Base-by-base conservation (phyloP, 2,329 filamentous ascomycete species). In the Septoria linicola region DNA sequence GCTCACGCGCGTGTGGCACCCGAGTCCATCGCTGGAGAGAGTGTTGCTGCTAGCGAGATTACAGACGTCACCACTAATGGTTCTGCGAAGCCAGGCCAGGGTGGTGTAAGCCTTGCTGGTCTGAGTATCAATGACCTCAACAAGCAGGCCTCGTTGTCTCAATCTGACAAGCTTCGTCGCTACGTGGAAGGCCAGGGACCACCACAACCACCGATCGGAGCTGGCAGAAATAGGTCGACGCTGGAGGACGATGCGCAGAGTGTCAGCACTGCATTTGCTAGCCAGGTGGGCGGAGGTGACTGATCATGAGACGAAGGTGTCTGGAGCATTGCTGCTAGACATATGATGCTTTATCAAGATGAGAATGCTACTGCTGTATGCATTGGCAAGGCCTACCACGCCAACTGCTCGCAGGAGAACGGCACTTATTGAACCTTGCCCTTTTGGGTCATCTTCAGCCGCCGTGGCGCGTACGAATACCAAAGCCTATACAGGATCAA, bases 191-290 rank as follows among this genome's bases (percentile, higher is more conserved):
- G 75, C 57, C 62, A 65, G 51, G 83, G 82, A 17, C 55, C 57
- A 16, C 55, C 54, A 30, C 57, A 88, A 84, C 68, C 82, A 85
- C 65, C 65, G 7, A 66, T 68, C 37, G 65, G 65, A 17, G 45
- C 89, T 82, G 66, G 84, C 81, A 46, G 76, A 73, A 52, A 86
- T 85, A 63, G 54, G 32, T 49, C 49, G 14, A 51, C 34, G 6
- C 34, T 54, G 42, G 73, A 86, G 56, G 93, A 99, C 61, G 93
- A 99, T 61, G 93, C 97, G 68, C 89, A 93, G 65, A 89, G 93
- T 72, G 83, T 97, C 65, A 96, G 89, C 66, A 97, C 93, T 45
- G 91, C 91, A 41, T 99, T 97, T 74, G 91, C 92, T 55, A 96
- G 90, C 74, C 93, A 97, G 72, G 84, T 96, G 67, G 43, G 43